These are phyloP conservation scores for Stephania japonica DNA, from an alignment of 164 flowering plant genomes.

Conservation along the genomic window DNA sequence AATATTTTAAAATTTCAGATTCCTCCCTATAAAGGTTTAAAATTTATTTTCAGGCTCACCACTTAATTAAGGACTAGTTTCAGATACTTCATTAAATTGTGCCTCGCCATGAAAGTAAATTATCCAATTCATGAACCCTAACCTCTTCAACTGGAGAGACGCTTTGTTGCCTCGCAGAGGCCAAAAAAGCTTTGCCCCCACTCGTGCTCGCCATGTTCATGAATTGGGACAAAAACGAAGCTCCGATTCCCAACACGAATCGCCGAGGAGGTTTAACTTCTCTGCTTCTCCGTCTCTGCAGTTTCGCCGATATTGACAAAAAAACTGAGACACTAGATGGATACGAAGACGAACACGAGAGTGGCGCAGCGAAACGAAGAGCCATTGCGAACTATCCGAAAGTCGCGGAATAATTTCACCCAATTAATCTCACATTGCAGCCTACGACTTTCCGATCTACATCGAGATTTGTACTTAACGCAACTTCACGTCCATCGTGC, in stretches of 20 bases:
- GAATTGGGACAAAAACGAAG: constrained; percentile 44
- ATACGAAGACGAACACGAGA: background rate
- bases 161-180: constrained; percentile 53
- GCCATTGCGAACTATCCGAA: constrained; percentile 4
- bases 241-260: constrained; percentile 51
- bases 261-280: constrained; percentile 34
- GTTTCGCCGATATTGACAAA: constrained; percentile 6
- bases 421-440: too few relatives aligned
- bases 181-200: constrained; percentile 44
- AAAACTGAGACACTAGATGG: background rate
- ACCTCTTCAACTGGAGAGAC: constrained; percentile 55
- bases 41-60: too few relatives aligned
- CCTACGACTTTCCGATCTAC: too few relatives aligned
- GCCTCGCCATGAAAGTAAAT: too few relatives aligned
- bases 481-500: too few relatives aligned
- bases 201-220: constrained; percentile 36
- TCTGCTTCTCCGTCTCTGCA: constrained; percentile 13
- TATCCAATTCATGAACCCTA: too few relatives aligned
- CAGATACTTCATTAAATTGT: too few relatives aligned
- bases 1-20: too few relatives aligned
- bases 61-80: too few relatives aligned
- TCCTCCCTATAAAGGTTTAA: too few relatives aligned
- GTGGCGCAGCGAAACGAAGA: constrained; percentile 4
- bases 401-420: too few relatives aligned
- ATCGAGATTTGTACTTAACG: too few relatives aligned